Conservation (phyloP, 495 filamentous ascomycete genomes). For the Baudoinia panamericana region DNA sequence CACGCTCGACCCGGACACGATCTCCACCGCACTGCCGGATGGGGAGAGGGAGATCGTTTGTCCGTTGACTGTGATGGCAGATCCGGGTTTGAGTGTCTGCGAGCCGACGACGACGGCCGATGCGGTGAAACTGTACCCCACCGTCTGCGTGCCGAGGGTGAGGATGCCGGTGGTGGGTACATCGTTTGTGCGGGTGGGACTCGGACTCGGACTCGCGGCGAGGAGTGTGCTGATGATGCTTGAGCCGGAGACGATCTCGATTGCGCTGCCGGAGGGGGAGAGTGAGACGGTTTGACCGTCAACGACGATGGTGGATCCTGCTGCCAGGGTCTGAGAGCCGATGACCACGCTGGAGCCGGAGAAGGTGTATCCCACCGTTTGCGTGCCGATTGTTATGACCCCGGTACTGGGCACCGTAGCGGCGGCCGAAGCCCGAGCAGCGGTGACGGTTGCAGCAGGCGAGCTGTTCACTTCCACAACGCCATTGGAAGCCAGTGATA, state of each 20-base stretch:
- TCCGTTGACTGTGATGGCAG: conserved; percentile 1
- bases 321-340: neutral
- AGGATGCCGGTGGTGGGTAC: neutral
- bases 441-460: neutral
- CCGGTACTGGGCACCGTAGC: no score
- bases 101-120: neutral
- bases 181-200: neutral
- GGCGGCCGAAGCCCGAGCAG: no score
- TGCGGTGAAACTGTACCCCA: neutral
- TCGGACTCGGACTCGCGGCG: neutral
- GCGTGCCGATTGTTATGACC: no score
- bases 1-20: no score
- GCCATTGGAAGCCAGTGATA: no score
- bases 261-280: neutral
- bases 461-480: neutral
- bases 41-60: conserved; percentile 7
- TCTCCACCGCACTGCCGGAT: neutral
- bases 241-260: neutral
- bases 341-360: no score
- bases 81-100: conserved; percentile 3
- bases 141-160: neutral
- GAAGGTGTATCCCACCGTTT: no score
- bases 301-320: neutral
- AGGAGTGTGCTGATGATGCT: neutral
- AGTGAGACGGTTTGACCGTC: conserved; percentile 3